Conservation (phyloP, 176 grass and related monocot species). For the Oryza punctata region DNA sequence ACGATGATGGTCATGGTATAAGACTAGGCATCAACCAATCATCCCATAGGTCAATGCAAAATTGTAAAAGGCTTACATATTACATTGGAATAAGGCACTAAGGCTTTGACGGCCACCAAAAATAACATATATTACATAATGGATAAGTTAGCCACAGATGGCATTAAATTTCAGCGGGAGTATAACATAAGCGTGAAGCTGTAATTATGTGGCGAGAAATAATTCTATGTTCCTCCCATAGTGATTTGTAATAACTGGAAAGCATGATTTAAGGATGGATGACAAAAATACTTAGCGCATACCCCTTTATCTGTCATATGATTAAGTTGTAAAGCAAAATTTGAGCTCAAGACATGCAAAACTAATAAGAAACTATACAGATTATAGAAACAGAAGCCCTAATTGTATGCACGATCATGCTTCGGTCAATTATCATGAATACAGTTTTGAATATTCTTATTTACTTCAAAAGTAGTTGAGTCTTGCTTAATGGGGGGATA, state of each 20-base stretch:
- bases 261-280: neutral
- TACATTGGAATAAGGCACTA: neutral
- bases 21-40: neutral
- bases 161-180: neutral
- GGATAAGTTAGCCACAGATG: neutral
- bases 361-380: neutral
- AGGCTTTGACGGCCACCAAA: neutral
- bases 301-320: neutral
- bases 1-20: neutral
- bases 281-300: neutral
- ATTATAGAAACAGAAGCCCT: neutral
- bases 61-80: neutral
- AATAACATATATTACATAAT: neutral
- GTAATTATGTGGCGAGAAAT: neutral
- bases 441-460: neutral
- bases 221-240: too few species aligned
- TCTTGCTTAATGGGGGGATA: neutral
- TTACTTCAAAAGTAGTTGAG: neutral
- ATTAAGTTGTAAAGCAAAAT: neutral
- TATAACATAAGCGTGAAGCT: neutral
- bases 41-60: neutral
- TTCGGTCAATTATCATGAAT: neutral
- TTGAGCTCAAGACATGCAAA: neutral
- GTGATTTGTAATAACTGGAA: too few species aligned
- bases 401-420: neutral